These are phyloP conservation scores for Friedmanniomyces simplex DNA, from an alignment of 495 filamentous ascomycete species.

Conservation along the genomic window DNA sequence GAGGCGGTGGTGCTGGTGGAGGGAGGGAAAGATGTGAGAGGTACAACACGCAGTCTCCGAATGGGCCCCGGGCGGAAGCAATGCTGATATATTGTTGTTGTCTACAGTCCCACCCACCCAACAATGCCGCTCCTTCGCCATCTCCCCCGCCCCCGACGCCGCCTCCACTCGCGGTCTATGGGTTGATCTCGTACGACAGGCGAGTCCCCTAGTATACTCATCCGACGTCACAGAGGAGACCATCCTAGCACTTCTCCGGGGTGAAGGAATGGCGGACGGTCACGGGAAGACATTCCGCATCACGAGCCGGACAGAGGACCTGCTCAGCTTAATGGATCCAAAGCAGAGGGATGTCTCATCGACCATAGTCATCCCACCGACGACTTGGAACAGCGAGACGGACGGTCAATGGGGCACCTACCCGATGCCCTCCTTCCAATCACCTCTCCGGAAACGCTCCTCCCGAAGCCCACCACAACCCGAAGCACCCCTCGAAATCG, in stretches of 20 bases:
- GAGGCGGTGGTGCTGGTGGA: not conserved
- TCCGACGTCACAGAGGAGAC: not conserved
- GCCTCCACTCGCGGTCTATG: not conserved
- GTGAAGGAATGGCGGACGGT: too few relatives aligned
- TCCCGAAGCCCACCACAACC: not conserved
- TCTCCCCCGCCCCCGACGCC: not conserved
- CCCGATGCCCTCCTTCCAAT: constrained; percentile 9
- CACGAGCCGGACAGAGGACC: too few relatives aligned
- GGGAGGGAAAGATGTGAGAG: not conserved
- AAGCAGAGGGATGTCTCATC: too few relatives aligned
- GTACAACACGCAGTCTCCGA: not conserved
- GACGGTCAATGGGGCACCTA: constrained; percentile 18
- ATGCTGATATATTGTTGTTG: not conserved
- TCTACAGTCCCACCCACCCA: not conserved
- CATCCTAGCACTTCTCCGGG: too few relatives aligned
- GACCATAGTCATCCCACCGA: not conserved
- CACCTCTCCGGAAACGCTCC: constrained; percentile 11
- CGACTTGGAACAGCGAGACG: not conserved
- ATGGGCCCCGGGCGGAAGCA: not conserved
- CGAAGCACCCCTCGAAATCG: constrained; percentile 3
- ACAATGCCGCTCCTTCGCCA: not conserved
- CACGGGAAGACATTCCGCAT: too few relatives aligned
- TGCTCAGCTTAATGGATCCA: too few relatives aligned
- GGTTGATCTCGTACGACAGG: constrained; percentile 1
- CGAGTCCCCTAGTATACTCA: not conserved